Percentiles rank a stretch among this genome's conserved stretches.
phyloP scores from a whole-genome alignment of 2,329 filamentous ascomycete genomes.

The Cercospora zeae-maydis region DNA sequence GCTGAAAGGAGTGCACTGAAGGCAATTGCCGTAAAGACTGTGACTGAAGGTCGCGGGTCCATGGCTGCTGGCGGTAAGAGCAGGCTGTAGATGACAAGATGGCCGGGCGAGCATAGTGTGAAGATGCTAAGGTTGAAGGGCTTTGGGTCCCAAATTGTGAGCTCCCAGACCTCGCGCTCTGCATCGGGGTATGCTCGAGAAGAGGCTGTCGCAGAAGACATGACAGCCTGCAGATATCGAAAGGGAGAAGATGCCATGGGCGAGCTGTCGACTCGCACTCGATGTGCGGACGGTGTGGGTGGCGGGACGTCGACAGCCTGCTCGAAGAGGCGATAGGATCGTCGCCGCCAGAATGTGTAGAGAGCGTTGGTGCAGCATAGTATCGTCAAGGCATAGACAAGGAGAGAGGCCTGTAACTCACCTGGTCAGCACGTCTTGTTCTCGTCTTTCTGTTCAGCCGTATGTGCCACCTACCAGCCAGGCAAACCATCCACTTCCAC shows the following conservation, averaged over 20 bases:
- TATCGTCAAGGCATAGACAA: slow-evolving; percentile 65
- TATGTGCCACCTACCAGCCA: slow-evolving; percentile 54
- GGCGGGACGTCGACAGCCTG: slow-evolving; percentile 72
- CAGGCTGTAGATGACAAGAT: slow-evolving; percentile 85
- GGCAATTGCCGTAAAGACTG: slow-evolving; percentile 76
- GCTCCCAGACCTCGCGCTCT: slow-evolving; percentile 86
- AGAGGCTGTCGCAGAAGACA: slow-evolving; percentile 68
- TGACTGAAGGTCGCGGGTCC: slow-evolving; percentile 79
- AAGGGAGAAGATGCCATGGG: slow-evolving; percentile 75
- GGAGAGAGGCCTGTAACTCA: slow-evolving; percentile 47
- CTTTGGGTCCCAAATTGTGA: slow-evolving; percentile 89
- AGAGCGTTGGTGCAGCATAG: slow-evolving; percentile 72
- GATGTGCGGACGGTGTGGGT: slow-evolving; percentile 77
- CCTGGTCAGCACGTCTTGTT: background rate
- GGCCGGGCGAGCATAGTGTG: slow-evolving; percentile 87
- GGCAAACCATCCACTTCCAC: slow-evolving; percentile 62
- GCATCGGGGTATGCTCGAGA: slow-evolving; percentile 79
- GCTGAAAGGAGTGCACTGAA: slow-evolving; percentile 70
- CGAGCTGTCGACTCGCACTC: slow-evolving; percentile 83
- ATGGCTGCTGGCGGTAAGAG: slow-evolving; percentile 74
- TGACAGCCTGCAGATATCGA: slow-evolving; percentile 64
- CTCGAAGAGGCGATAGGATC: slow-evolving; percentile 89
- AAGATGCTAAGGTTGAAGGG: slow-evolving; percentile 78
- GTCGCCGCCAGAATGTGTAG: slow-evolving; percentile 76
- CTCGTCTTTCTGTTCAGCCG: background rate